Evolutionary conservation across 2,329 filamentous ascomycete genomes (phyloP), one percentile per base, ranked within the genome.

Genomic region (Aspergillus novofumigatus): DNA sequence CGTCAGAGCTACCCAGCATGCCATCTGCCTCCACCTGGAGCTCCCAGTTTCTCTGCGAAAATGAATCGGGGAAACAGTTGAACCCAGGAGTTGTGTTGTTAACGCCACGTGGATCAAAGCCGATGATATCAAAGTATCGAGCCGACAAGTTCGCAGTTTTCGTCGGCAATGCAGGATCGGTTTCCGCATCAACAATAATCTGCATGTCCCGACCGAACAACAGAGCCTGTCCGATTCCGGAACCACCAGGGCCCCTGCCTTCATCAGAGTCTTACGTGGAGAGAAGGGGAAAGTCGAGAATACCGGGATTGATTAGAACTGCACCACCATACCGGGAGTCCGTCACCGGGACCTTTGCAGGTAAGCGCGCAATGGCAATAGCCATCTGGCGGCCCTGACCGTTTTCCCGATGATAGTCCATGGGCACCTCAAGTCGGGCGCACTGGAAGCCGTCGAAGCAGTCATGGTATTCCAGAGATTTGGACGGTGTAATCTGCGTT

Each of bases 391-490:
- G 68, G 17, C 69, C 58, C 47, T 71, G 41, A 38, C 69, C 62
- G 41, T 76, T 69, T 0, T 66, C 63, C 4, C 68, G 66, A 32
- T 77, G 72, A 67, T 77, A 80, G 62, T 78, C 78, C 65, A 83
- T 74, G 0, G 80, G 81, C 0, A 82, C 72, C 49, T 77, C 68
- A 3, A 83, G 67, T 5, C 77, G 72, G n/a, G 80, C 78, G 59
- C 81, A 83, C 60, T 80, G 72, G 54, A 78, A 77, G 4, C 70
- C 74, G 55, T 72, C 71, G 55, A 76, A 80, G 65, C 80, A 82
- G 41, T 71, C 65, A 57, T 69, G 63, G 51, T 75, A 77, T n/a
- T 70, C 54, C 7, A 77, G 63, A 4, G 61, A 59, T 5, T 59
- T 38, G 0, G 71, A 73, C 1, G 74, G 66, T 2, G 51, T 56